These are phyloP conservation scores for Vitis hybrid DNA, from an alignment of 177 flowering plant genomes.

Conservation along the genomic window DNA sequence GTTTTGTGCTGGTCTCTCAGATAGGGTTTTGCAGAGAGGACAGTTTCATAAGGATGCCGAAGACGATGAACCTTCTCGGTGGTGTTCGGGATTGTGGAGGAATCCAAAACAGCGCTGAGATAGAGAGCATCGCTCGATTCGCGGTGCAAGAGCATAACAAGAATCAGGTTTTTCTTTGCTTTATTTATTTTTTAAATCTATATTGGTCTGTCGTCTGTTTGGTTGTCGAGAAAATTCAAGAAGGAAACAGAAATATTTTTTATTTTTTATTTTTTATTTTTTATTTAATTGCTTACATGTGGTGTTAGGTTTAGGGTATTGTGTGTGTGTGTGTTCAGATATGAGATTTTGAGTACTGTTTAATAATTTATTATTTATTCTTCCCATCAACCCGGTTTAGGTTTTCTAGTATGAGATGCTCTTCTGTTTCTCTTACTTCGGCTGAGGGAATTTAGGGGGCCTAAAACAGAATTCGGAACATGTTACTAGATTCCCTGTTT, in stretches of 20 bases:
- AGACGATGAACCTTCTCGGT: slow-evolving; percentile 26
- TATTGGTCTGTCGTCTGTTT: background rate
- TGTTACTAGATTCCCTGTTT: too few relatives aligned
- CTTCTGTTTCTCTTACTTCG: too few relatives aligned
- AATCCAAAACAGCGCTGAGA: slow-evolving; percentile 35
- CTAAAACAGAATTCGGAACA: too few relatives aligned
- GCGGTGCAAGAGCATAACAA: slow-evolving; percentile 81
- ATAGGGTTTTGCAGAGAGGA: slow-evolving; percentile 18
- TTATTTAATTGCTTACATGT: too few relatives aligned
- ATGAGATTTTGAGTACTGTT: too few relatives aligned
- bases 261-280: background rate
- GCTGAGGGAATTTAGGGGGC: too few relatives aligned
- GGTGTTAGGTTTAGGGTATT: too few relatives aligned
- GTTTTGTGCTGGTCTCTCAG: slow-evolving; percentile 8
- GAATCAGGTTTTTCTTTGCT: slow-evolving; percentile 45
- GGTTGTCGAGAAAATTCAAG: background rate
- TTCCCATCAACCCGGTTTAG: too few relatives aligned
- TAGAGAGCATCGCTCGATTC: slow-evolving; percentile 57
- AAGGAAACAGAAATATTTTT: background rate
- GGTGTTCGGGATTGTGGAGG: slow-evolving; percentile 33
- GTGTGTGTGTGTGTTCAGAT: too few relatives aligned
- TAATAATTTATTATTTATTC: too few relatives aligned
- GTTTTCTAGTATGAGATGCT: too few relatives aligned
- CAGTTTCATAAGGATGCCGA: slow-evolving; percentile 13
- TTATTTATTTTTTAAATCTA: background rate